Evolutionary conservation across 768 basidiomycete species (phyloP).

Genomic region (Hericium coralloides): DNA sequence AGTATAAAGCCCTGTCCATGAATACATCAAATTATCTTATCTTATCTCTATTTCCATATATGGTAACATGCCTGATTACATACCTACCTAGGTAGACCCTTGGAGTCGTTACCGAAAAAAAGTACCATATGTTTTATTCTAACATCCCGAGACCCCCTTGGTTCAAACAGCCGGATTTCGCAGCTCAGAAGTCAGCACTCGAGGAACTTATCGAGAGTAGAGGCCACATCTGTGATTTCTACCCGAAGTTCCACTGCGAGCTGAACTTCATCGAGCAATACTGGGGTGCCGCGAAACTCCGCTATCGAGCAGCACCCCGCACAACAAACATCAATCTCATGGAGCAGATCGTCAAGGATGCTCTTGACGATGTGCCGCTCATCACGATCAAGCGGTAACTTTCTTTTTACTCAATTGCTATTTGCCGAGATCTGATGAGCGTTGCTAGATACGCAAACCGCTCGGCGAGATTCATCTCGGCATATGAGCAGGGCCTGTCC

Average conservation of each 20-base stretch:
- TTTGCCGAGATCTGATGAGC: too few relatives aligned
- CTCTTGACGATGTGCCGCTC: neutral
- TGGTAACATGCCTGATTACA: too few relatives aligned
- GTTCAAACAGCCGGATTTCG: neutral
- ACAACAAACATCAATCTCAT: neutral
- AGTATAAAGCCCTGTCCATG: too few relatives aligned
- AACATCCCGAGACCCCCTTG: too few relatives aligned
- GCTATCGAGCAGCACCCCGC: neutral
- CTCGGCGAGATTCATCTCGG: neutral
- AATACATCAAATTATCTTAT: too few relatives aligned
- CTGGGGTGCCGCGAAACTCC: constrained; percentile 24
- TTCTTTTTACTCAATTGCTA: too few relatives aligned
- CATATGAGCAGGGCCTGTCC: neutral
- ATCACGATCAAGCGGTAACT: too few relatives aligned
- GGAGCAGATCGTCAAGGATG: neutral
- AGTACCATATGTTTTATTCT: too few relatives aligned
- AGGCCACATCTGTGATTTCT: constrained; percentile 22
- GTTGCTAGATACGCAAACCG: neutral
- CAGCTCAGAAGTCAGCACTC: neutral
- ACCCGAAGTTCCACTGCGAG: constrained; percentile 24
- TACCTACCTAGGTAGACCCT: too few relatives aligned
- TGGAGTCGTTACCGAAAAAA: too few relatives aligned
- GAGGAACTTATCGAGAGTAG: neutral
- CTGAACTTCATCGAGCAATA: constrained; percentile 23
- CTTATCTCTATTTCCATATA: too few relatives aligned